Percentiles rank a stretch among this genome's conserved stretches.
These are phyloP conservation scores for Breynia disticha DNA, from an alignment of 441 rosid species.

Conservation along the genomic window DNA sequence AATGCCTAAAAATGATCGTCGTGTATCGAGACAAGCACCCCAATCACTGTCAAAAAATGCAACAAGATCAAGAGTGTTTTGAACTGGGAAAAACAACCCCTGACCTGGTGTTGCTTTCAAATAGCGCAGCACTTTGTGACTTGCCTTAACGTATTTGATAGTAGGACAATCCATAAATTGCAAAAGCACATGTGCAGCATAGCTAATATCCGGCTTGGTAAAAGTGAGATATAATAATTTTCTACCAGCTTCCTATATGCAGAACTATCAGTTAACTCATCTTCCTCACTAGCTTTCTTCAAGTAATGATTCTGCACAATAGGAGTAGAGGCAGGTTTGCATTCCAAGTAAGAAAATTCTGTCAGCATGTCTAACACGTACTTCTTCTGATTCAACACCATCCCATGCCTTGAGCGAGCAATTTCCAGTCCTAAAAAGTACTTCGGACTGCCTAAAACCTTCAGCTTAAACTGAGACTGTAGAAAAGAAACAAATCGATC, in stretches of 20 bases:
- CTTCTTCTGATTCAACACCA: neutral
- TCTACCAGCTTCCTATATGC: neutral
- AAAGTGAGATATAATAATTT: neutral
- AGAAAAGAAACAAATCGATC: neutral
- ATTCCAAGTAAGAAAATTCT: neutral
- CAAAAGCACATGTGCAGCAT: neutral
- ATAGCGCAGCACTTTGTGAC: neutral
- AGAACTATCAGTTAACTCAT: too few relatives aligned
- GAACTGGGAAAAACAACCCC: neutral
- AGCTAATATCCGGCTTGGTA: neutral
- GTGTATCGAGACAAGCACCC: neutral
- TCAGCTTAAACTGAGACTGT: neutral
- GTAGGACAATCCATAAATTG: neutral
- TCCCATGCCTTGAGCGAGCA: neutral
- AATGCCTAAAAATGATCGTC: neutral
- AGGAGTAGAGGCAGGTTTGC: neutral
- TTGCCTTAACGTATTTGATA: neutral
- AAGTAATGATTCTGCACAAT: neutral
- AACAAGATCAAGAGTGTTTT: neutral
- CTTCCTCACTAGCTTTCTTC: neutral
- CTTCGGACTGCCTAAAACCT: neutral
- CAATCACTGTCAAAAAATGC: neutral
- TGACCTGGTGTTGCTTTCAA: neutral
- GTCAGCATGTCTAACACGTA: neutral
- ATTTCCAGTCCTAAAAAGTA: neutral